phyloP scores from a whole-genome alignment of 202 grass and related monocot genomes.

The Elaeis oleifera region DNA sequence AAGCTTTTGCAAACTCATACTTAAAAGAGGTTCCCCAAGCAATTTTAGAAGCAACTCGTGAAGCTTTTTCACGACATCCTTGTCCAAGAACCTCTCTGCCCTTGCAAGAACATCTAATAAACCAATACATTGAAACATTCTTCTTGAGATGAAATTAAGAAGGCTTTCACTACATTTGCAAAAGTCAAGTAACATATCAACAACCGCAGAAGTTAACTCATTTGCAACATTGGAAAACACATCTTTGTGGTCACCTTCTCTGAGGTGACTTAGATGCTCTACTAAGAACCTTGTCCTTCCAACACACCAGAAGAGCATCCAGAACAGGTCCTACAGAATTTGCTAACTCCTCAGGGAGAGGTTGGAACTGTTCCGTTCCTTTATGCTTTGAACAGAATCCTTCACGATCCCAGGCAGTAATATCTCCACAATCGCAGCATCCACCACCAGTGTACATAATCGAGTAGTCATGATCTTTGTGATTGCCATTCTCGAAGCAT shows the following conservation, averaged over 20 bases:
- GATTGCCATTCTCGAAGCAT: slow-evolving; percentile 85
- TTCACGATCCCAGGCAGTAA: slow-evolving; percentile 89
- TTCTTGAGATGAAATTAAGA: slow-evolving; percentile 70
- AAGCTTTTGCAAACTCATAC: slow-evolving; percentile 81
- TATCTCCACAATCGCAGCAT: slow-evolving; percentile 92
- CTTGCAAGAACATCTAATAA: slow-evolving; percentile 52
- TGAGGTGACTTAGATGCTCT: slow-evolving; percentile 12
- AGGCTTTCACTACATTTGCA: slow-evolving; percentile 74
- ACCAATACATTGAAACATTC: slow-evolving; percentile 41
- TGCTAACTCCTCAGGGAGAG: slow-evolving; percentile 49
- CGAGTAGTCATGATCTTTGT: slow-evolving; percentile 88
- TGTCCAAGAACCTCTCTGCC: slow-evolving; percentile 65
- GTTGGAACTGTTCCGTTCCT: slow-evolving; percentile 77
- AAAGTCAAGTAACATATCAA: slow-evolving; percentile 70
- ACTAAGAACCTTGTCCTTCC: slow-evolving; percentile 59
- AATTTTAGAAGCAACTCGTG: slow-evolving; percentile 87
- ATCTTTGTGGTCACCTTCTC: slow-evolving; percentile 14
- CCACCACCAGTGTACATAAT: slow-evolving; percentile 93
- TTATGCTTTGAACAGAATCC: slow-evolving; percentile 89
- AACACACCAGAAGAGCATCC: slow-evolving; percentile 56
- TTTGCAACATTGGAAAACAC: slow-evolving; percentile 27
- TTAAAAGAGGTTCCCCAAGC: slow-evolving; percentile 80
- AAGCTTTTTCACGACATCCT: slow-evolving; percentile 57
- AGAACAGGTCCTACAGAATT: slow-evolving; percentile 62
- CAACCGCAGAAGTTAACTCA: slow-evolving; percentile 47